A percentile compares a stretch with the other conserved stretches of the same genome.
phyloP scores from a whole-genome alignment of 106 monocot species.

The Iris macrosiphon region DNA sequence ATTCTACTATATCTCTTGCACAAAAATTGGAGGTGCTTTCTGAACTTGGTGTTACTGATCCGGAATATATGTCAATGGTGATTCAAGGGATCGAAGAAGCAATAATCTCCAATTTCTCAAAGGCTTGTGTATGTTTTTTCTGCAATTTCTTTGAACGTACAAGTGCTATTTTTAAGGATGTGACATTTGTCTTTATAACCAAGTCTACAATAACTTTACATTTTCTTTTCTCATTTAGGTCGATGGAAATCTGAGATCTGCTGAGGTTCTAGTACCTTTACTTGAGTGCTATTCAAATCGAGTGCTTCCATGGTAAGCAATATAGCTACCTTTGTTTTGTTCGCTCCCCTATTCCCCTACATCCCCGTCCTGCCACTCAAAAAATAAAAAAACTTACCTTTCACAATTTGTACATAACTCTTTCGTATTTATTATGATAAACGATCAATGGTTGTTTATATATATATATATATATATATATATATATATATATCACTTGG shows the following conservation, averaged over 20 bases:
- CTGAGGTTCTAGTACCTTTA: constrained; percentile 40
- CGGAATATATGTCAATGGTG: constrained; percentile 40
- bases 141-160: background rate
- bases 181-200: too few species aligned
- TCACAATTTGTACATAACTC: background rate
- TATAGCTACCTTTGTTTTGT: too few species aligned
- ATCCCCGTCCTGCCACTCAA: too few species aligned
- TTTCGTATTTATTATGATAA: background rate
- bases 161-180: too few species aligned
- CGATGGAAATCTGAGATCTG: constrained; percentile 25
- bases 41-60: constrained; percentile 41
- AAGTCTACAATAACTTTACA: background rate
- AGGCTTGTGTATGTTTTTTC: constrained; percentile 42
- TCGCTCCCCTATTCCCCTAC: too few species aligned
- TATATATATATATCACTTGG: too few species aligned
- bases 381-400: too few species aligned
- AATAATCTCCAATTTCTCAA: constrained; percentile 43
- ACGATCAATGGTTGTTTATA: too few species aligned
- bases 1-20: constrained; percentile 35
- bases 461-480: too few species aligned
- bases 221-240: constrained; percentile 27
- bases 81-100: constrained; percentile 49
- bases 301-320: constrained; percentile 73
- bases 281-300: constrained; percentile 62
- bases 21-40: constrained; percentile 53